Evolutionary conservation across 257 asterid genomes (phyloP).

Genomic region (Knoxia roxburghii): DNA sequence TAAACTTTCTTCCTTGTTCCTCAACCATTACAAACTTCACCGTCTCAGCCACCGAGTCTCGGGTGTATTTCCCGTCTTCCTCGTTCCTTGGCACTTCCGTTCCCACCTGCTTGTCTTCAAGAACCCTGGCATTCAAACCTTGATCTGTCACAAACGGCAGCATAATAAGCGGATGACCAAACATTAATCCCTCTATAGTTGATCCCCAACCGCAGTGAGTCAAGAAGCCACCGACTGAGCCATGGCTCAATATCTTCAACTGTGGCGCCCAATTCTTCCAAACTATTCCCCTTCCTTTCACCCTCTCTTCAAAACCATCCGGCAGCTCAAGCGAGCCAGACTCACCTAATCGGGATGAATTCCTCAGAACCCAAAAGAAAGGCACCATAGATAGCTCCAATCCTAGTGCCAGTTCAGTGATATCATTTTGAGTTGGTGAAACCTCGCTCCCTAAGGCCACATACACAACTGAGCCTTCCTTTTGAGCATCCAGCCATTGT

Average conservation of each 20-base stretch:
- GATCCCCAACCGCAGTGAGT: conserved; percentile 35
- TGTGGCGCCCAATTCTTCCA: conserved; percentile 34
- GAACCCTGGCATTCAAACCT: conserved; percentile 29
- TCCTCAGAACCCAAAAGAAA: conserved; percentile 31
- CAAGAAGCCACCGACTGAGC: conserved; percentile 28
- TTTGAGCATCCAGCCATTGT: conserved; percentile 23
- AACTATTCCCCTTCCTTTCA: conserved; percentile 20
- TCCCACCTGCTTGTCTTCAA: conserved; percentile 17
- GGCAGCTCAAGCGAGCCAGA: conserved; percentile 11
- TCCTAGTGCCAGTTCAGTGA: conserved; percentile 27
- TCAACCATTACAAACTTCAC: conserved; percentile 16
- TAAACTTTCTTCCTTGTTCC: conserved; percentile 2
- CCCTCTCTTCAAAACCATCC: conserved; percentile 22
- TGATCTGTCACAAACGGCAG: conserved; percentile 28
- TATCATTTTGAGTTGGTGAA: conserved; percentile 17
- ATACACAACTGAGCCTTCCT: conserved; percentile 17
- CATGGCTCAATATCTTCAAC: conserved; percentile 22
- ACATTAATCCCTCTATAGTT: conserved; percentile 17
- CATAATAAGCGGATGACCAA: conserved; percentile 20
- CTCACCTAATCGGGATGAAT: not conserved
- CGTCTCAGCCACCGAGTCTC: conserved; percentile 16
- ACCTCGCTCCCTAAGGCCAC: conserved; percentile 32
- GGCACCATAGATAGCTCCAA: conserved; percentile 26
- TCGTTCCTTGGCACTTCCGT: conserved; percentile 12
- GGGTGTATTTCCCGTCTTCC: conserved; percentile 16